Evolutionary conservation across 306 rosid genomes (phyloP).

Genomic region (Carpinus viminea): DNA sequence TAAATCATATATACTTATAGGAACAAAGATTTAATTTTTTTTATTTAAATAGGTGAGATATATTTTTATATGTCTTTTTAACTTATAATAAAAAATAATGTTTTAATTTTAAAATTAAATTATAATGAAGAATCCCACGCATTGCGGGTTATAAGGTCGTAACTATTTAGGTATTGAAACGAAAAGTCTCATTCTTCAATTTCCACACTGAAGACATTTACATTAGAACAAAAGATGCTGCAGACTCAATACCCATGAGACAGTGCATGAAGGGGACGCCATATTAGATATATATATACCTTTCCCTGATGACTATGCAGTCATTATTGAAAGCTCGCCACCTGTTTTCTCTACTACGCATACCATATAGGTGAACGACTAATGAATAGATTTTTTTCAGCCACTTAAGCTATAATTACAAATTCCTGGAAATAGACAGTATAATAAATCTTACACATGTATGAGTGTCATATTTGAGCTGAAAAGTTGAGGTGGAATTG

Average conservation of each 20-base stretch:
- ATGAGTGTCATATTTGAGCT: constrained; percentile 27
- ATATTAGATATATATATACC: not conserved
- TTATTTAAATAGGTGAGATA: too few species aligned
- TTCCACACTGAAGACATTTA: not conserved
- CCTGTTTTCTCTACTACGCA: not conserved
- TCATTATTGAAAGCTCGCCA: not conserved
- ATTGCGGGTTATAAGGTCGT: too few species aligned
- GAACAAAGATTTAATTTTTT: too few species aligned
- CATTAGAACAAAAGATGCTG: not conserved
- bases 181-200: not conserved
- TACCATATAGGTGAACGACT: not conserved
- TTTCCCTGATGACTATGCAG: not conserved
- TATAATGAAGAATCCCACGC: too few species aligned
- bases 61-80: too few species aligned
- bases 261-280: not conserved
- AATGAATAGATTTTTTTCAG: not conserved
- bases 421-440: not conserved
- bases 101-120: too few species aligned
- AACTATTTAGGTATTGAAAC: not conserved
- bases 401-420: not conserved
- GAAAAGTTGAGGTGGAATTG: constrained; percentile 31
- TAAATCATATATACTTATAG: too few species aligned
- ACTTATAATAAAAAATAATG: too few species aligned
- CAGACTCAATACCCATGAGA: not conserved
- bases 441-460: constrained; percentile 39